Conservation (phyloP, 441 rosid species). For the Gossypium trilobum region DNA sequence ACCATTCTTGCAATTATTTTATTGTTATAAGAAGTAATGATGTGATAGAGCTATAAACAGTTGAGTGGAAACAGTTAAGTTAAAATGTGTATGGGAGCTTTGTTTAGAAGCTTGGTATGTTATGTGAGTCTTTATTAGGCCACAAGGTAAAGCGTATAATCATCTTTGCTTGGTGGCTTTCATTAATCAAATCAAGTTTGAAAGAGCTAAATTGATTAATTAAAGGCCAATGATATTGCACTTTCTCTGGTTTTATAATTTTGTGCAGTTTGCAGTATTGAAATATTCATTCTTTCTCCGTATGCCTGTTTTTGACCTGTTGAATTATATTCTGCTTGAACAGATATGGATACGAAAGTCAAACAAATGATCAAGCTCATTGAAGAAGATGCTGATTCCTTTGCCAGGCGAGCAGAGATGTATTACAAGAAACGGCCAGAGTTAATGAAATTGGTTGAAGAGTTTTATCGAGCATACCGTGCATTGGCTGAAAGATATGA, state of each 20-base stretch:
- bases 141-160: background rate
- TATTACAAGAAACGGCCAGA: conserved; percentile 94
- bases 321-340: conserved; percentile 20
- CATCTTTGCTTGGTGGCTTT: conserved; percentile 1
- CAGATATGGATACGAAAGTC: conserved; percentile 93
- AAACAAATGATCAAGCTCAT: conserved; percentile 92
- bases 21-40: background rate
- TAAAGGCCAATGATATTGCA: background rate
- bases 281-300: background rate
- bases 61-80: background rate
- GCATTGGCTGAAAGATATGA: conserved; percentile 95
- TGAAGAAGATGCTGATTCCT: conserved; percentile 98
- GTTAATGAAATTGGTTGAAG: conserved; percentile 94
- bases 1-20: background rate
- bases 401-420: conserved; percentile 98
- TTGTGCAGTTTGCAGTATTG: background rate
- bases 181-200: background rate
- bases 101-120: background rate
- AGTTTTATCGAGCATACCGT: conserved; percentile 91
- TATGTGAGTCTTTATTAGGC: background rate
- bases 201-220: background rate
- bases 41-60: background rate
- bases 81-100: background rate
- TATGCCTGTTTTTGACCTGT: background rate
- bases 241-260: background rate